A percentile compares a stretch with the other conserved stretches of the same genome.
phyloP scores from a whole-genome alignment of 768 basidiomycete genomes.

The Melanogaster broomeanus region DNA sequence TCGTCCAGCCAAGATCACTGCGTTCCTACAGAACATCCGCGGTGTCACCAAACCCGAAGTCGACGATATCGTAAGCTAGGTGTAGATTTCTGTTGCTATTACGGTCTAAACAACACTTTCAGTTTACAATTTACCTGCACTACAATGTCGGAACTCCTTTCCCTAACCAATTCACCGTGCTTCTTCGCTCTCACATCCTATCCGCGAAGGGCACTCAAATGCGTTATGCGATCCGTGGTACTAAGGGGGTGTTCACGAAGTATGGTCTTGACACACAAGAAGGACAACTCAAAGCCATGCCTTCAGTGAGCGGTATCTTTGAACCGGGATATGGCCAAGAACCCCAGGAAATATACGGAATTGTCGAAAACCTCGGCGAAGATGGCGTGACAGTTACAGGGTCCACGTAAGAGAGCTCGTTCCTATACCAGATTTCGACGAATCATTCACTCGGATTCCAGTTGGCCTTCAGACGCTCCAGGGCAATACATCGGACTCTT shows the following conservation, averaged over 20 bases:
- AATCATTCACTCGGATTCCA: slow-evolving; percentile 29
- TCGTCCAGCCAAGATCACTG: slow-evolving; percentile 65
- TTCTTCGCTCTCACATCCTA: slow-evolving; percentile 67
- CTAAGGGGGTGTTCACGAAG: slow-evolving; percentile 72
- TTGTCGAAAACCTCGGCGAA: slow-evolving; percentile 52
- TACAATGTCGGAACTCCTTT: slow-evolving; percentile 42
- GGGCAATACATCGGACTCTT: slow-evolving; percentile 66
- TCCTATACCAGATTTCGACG: slow-evolving; percentile 20
- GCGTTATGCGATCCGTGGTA: slow-evolving; percentile 73
- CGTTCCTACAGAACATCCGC: slow-evolving; percentile 68
- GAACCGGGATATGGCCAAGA: slow-evolving; percentile 57
- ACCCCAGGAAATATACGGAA: slow-evolving; percentile 63
- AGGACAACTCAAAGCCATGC: slow-evolving; percentile 64
- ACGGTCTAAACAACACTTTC: background rate
- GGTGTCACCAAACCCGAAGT: slow-evolving; percentile 63
- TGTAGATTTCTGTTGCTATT: background rate
- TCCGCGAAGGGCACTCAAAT: slow-evolving; percentile 67
- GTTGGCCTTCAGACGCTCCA: slow-evolving; percentile 62
- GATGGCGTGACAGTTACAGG: slow-evolving; percentile 40
- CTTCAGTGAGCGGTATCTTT: slow-evolving; percentile 46
- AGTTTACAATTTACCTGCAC: slow-evolving; percentile 58
- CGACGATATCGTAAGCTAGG: slow-evolving; percentile 59
- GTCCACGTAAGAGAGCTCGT: slow-evolving; percentile 34
- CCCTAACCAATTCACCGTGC: slow-evolving; percentile 61
- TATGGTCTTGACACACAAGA: slow-evolving; percentile 81